These are phyloP conservation scores for Harringtonia lauricola DNA, from an alignment of 2,329 filamentous ascomycete genomes.

Conservation along the genomic window DNA sequence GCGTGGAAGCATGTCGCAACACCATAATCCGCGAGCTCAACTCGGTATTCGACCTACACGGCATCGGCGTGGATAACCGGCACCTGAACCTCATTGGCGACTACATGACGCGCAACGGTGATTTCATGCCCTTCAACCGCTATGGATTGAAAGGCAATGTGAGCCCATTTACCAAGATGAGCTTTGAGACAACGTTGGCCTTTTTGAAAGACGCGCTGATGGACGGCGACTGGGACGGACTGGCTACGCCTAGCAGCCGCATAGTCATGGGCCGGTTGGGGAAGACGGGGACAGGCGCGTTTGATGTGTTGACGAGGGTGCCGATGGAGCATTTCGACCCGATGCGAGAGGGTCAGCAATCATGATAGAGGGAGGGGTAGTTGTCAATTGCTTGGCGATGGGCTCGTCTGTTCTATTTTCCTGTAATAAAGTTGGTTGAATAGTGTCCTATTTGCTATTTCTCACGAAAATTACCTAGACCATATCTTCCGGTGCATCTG, in stretches of 20 bases:
- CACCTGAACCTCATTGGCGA: slow-evolving; percentile 95
- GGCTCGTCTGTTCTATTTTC: too few relatives aligned
- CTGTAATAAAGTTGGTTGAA: too few relatives aligned
- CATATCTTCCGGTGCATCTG: too few relatives aligned
- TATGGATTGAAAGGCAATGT: slow-evolving; percentile 78
- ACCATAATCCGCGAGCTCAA: slow-evolving; percentile 81
- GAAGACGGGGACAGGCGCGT: slow-evolving; percentile 78
- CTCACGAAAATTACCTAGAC: too few relatives aligned
- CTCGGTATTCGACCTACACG: slow-evolving; percentile 79
- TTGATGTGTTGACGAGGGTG: slow-evolving; percentile 67
- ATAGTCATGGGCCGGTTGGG: slow-evolving; percentile 80
- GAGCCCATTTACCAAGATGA: slow-evolving; percentile 96
- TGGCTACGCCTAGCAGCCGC: slow-evolving; percentile 73
- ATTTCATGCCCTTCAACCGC: slow-evolving; percentile 84
- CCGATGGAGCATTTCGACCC: slow-evolving; percentile 37
- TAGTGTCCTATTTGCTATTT: too few relatives aligned
- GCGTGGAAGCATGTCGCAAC: slow-evolving; percentile 82
- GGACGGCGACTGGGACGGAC: slow-evolving; percentile 81
- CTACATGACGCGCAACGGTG: slow-evolving; percentile 91
- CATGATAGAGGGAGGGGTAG: too few relatives aligned
- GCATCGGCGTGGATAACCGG: slow-evolving; percentile 81
- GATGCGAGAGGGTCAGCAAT: slow-evolving; percentile 3
- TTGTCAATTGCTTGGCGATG: too few relatives aligned
- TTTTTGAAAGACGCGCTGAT: slow-evolving; percentile 89
- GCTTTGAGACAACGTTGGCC: slow-evolving; percentile 91